Conservation (phyloP, 2,329 filamentous ascomycete genomes). For the Geosmithia putterillii region DNA sequence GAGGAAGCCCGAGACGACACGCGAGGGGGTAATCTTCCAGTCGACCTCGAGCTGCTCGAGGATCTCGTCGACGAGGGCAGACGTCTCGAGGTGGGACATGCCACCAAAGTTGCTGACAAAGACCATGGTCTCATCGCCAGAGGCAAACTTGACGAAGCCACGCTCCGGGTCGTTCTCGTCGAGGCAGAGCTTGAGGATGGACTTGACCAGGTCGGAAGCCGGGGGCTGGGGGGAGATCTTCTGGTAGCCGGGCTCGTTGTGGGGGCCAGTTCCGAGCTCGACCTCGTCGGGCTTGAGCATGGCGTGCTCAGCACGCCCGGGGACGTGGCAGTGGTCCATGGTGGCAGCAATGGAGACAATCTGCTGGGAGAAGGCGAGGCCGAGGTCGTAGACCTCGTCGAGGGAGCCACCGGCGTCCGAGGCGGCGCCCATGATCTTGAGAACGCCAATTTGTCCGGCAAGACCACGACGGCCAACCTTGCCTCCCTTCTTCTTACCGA, state of each 20-base stretch:
- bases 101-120: constrained; percentile 49
- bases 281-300: constrained; percentile 36
- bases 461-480: constrained; percentile 50
- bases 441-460: constrained; percentile 46
- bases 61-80: constrained; percentile 39
- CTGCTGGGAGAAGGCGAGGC: constrained; percentile 33
- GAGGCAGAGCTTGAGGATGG: constrained; percentile 47
- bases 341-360: constrained; percentile 46
- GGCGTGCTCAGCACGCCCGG: constrained; percentile 35
- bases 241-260: constrained; percentile 52
- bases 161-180: constrained; percentile 40
- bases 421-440: constrained; percentile 44
- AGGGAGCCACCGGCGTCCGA: constrained; percentile 32
- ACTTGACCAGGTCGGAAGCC: constrained; percentile 35
- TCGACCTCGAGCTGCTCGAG: constrained; percentile 32
- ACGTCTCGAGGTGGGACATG: constrained; percentile 44
- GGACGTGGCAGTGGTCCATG: constrained; percentile 48
- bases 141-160: constrained; percentile 33
- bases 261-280: constrained; percentile 54
- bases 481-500: constrained; percentile 41
- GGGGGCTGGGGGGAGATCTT: constrained; percentile 40
- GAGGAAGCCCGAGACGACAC: constrained; percentile 49
- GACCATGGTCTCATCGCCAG: constrained; percentile 35
- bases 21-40: constrained; percentile 36
- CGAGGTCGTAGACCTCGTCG: constrained; percentile 37